phyloP scores from a whole-genome alignment of 768 basidiomycete genomes.

The Sutorius australiensis region DNA sequence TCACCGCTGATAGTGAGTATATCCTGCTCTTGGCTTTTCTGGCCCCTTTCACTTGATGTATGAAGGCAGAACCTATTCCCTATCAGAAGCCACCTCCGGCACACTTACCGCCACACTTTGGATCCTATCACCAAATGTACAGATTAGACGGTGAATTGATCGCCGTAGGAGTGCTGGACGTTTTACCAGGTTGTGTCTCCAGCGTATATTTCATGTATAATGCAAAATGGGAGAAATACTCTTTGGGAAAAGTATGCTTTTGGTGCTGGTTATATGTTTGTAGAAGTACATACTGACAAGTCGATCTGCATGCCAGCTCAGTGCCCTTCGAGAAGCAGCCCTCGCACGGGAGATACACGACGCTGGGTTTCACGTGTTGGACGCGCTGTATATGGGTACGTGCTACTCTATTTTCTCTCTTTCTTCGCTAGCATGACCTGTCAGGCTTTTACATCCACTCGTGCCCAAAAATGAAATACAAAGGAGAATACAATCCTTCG shows the following conservation, averaged over 20 bases:
- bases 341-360: conserved; percentile 72
- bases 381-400: conserved; percentile 84
- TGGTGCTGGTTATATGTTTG: not conserved
- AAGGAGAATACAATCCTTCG: conserved; percentile 89
- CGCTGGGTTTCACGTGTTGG: conserved; percentile 61
- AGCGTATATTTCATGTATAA: conserved; percentile 91
- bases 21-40: not conserved
- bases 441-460: conserved; percentile 90
- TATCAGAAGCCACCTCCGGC: conserved; percentile 47
- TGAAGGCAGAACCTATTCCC: conserved; percentile 56
- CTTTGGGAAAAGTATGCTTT: conserved; percentile 66
- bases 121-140: conserved; percentile 92
- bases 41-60: not conserved
- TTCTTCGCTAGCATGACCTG: not conserved
- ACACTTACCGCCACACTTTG: conserved; percentile 74
- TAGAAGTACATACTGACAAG: not conserved
- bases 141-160: conserved; percentile 76
- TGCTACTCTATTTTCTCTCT: not conserved
- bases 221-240: conserved; percentile 59
- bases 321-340: conserved; percentile 76
- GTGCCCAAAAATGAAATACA: conserved; percentile 95
- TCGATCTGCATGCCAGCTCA: conserved; percentile 49
- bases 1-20: conserved; percentile 65
- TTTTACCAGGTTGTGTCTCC: conserved; percentile 82
- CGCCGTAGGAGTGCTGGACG: conserved; percentile 85